Evolutionary conservation across 2,329 filamentous ascomycete genomes (phyloP).

Genomic region (Fusarium circinatum): DNA sequence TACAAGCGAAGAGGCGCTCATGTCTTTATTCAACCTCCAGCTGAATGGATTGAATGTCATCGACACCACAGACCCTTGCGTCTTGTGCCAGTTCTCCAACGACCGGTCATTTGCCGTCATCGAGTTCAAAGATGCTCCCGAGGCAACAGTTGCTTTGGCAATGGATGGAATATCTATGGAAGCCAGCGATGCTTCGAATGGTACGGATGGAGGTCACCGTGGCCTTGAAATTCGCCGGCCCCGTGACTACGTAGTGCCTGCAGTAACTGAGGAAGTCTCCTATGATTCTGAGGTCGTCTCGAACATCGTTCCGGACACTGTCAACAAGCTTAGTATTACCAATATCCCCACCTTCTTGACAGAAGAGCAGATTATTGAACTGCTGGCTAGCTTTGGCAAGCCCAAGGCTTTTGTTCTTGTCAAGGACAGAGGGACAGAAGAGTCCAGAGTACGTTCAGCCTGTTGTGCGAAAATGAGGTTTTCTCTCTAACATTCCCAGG

Average conservation of each 20-base stretch:
- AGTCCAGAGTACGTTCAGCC: conserved; percentile 80
- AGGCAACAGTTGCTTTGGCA: conserved; percentile 91
- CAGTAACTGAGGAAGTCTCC: conserved; percentile 76
- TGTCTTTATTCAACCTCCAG: conserved; percentile 94
- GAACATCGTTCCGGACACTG: conserved; percentile 85
- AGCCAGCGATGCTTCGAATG: conserved; percentile 68
- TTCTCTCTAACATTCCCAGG: conserved; percentile 63
- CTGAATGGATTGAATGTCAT: conserved; percentile 96
- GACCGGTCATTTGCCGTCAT: conserved; percentile 85
- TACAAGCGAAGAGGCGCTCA: conserved; percentile 78
- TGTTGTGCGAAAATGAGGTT: too few relatives aligned
- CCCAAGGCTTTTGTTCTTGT: conserved; percentile 92
- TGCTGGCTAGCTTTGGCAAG: conserved; percentile 90
- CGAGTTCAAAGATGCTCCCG: conserved; percentile 88
- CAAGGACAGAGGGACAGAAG: conserved; percentile 85
- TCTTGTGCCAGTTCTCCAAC: conserved; percentile 82
- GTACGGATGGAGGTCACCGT: conserved; percentile 62
- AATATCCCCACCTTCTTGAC: conserved; percentile 89
- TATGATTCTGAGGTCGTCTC: conserved; percentile 82
- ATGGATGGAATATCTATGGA: conserved; percentile 92
- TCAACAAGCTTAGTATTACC: conserved; percentile 93
- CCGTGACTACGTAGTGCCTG: conserved; percentile 96
- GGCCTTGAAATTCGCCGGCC: conserved; percentile 85
- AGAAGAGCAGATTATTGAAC: conserved; percentile 91
- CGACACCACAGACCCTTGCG: conserved; percentile 83